These are phyloP conservation scores for Cercospora brassicicola DNA, from an alignment of 2,329 filamentous ascomycete species.

Conservation along the genomic window DNA sequence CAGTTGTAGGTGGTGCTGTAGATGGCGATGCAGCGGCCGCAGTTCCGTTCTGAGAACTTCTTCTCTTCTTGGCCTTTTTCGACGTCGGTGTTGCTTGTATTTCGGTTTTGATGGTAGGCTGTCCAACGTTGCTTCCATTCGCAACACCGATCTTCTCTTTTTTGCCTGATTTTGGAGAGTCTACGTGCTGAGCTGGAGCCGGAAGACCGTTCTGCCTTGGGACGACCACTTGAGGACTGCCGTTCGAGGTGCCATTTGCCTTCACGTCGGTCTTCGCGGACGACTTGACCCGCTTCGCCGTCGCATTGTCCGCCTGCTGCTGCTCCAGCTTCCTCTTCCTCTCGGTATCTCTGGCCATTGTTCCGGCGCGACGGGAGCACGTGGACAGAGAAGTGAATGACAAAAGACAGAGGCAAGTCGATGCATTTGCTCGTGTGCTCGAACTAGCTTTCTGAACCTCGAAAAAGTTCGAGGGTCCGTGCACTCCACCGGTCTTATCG, in stretches of 20 bases:
- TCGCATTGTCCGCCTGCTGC: slow-evolving; percentile 20
- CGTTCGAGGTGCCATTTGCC: slow-evolving; percentile 15
- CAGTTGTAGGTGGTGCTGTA: not conserved
- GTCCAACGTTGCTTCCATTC: not conserved
- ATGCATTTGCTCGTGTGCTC: slow-evolving; percentile 7
- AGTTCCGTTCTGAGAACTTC: slow-evolving; percentile 2
- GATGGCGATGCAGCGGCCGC: not conserved
- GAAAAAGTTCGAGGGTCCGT: slow-evolving; percentile 19
- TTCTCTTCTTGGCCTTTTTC: slow-evolving; percentile 20
- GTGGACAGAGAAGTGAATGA: not conserved
- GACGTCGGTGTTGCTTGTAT: not conserved
- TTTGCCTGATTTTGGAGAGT: slow-evolving; percentile 1
- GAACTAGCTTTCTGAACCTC: slow-evolving; percentile 10
- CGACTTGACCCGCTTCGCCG: slow-evolving; percentile 27
- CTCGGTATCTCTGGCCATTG: slow-evolving; percentile 25
- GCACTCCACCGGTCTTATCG: slow-evolving; percentile 8
- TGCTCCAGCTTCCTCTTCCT: slow-evolving; percentile 30
- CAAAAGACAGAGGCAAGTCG: not conserved
- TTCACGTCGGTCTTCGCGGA: slow-evolving; percentile 19
- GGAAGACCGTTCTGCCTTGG: slow-evolving; percentile 1
- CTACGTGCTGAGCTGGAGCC: not conserved
- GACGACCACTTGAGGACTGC: not conserved
- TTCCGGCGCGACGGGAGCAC: not conserved
- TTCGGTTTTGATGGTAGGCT: not conserved
- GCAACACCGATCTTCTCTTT: slow-evolving; percentile 6